A percentile compares a stretch with the other conserved stretches of the same genome.
Conservation (phyloP, 2,329 filamentous ascomycete species). For the Claviceps maximensis region DNA sequence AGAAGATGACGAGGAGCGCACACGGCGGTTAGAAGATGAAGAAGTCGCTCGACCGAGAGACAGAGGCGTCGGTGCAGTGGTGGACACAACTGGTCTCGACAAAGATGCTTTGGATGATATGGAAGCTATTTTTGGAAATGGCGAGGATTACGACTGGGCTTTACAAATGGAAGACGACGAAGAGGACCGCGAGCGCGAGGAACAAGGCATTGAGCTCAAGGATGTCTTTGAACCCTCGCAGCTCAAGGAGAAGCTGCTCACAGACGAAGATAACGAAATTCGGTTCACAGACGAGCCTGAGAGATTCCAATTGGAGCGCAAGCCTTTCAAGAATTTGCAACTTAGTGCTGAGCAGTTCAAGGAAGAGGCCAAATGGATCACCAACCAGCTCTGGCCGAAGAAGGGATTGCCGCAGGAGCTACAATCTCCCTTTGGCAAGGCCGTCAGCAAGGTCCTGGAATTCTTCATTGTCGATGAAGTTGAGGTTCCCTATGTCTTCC, state of each 20-base stretch:
- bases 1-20: conserved; percentile 69
- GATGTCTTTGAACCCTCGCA: conserved; percentile 97
- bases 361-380: conserved; percentile 87
- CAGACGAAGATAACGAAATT: conserved; percentile 87
- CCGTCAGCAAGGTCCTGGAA: conserved; percentile 82
- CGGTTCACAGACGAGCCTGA: conserved; percentile 83
- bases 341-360: conserved; percentile 74
- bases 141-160: conserved; percentile 92
- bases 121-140: conserved; percentile 89
- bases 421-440: conserved; percentile 70
- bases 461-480: conserved; percentile 92
- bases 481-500: conserved; percentile 95
- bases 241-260: conserved; percentile 84
- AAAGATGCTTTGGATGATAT: conserved; percentile 92
- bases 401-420: conserved; percentile 63
- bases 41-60: conserved; percentile 75
- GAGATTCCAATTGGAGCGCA: conserved; percentile 82
- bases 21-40: conserved; percentile 67
- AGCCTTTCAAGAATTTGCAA: conserved; percentile 71
- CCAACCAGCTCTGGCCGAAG: conserved; percentile 77
- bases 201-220: conserved; percentile 82
- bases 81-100: conserved; percentile 75
- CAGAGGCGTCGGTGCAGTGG: conserved; percentile 52
- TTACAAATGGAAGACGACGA: conserved; percentile 78
- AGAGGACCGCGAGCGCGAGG: conserved; percentile 63